Evolutionary conservation across 768 basidiomycete genomes (phyloP).

Genomic region (Tulasnella sp.): DNA sequence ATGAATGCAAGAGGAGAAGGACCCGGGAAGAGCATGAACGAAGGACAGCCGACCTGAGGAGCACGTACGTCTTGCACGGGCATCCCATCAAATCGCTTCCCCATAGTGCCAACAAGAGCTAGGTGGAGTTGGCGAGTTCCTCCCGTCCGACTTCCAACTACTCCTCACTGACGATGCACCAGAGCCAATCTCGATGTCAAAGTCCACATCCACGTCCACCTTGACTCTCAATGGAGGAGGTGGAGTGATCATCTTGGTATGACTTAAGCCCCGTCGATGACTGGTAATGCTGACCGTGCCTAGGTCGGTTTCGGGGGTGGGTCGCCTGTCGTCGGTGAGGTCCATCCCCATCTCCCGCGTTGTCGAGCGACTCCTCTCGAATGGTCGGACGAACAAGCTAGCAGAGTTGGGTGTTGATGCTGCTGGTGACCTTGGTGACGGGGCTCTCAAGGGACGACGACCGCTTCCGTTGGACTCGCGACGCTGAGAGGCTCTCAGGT

Average conservation of each 20-base stretch:
- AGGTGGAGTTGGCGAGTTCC: background rate
- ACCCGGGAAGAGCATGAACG: background rate
- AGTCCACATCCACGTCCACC: constrained; percentile 18
- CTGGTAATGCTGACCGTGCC: background rate
- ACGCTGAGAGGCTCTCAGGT: background rate
- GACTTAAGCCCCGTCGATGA: background rate
- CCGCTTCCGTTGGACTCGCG: constrained; percentile 3
- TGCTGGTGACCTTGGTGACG: background rate
- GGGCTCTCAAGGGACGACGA: background rate
- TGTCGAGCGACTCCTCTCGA: background rate
- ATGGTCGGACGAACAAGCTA: background rate
- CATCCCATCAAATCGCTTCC: background rate
- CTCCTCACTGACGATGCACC: background rate
- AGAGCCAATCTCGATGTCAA: background rate
- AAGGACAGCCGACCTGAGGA: background rate
- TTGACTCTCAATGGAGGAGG: background rate
- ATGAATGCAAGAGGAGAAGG: background rate
- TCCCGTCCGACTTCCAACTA: background rate
- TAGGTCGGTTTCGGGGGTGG: background rate
- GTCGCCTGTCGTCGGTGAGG: background rate
- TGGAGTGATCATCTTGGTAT: background rate
- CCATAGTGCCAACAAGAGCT: background rate
- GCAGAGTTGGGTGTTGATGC: background rate
- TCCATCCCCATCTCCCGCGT: background rate
- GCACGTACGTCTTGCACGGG: background rate